Evolutionary conservation across 140 eudicot species (phyloP), one percentile per base, ranked within the genome.

Genomic region (Ambrosia hybrid): DNA sequence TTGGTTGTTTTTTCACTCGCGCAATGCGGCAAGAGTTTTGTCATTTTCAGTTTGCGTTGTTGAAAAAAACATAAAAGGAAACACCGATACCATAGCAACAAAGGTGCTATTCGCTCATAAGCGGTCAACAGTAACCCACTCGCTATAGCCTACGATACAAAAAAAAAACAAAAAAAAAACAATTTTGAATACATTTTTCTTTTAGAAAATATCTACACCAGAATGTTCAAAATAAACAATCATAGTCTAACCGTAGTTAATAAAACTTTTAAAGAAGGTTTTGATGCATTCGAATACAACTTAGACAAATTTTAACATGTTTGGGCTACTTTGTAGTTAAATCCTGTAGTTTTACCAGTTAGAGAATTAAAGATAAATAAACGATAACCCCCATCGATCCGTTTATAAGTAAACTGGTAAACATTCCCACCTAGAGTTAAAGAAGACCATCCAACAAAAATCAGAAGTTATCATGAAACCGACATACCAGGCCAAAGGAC

Each of bases 401-500:
- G 41, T 41, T 65, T 15, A 15, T 7, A 65, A 65, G 53, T 41
- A 65, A 43, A 65, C 1, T 8, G 36, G 70, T 16, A n/a, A 43
- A 38, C 15, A 8, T 9, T 9, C n/a, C 34, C 15, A 0, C 55
- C 7, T 65, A 39, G 9, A 65, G 36, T 41, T 65, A 41, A 41
- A 65, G 15, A 37, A 43, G 15, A 66, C 2, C 10, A 45, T 66
- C 71, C 37, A 0, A 41, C 39, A 8, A 17, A 17, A 43, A 51
- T 69, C 36, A 71, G 1, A 62, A 46, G 48, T 45, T 21, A 52
- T 7, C 62, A 75, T 38, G 36, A 38, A 21, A 67, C 2, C 52
- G 75, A 83, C 83, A 41, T 88, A 95, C 99, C 70, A 96, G 95
- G 61, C 97, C 99, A 78, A 80, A 72, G 67, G 97, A 84, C 68